These are phyloP conservation scores for Priceomyces medius DNA, from an alignment of 805 yeast species.

Conservation along the genomic window DNA sequence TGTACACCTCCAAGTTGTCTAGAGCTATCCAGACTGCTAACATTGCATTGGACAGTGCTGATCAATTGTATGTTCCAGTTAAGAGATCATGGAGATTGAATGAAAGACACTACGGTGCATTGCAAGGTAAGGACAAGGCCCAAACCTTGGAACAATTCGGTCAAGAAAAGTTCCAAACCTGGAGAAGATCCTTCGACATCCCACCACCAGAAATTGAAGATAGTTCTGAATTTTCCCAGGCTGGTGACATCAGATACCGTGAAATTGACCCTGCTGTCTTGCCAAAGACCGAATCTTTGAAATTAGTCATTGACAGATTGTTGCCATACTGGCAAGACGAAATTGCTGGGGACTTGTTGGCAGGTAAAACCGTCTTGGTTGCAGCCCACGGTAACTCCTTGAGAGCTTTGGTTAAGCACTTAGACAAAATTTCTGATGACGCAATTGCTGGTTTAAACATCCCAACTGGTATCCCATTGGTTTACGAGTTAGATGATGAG, in stretches of 20 bases:
- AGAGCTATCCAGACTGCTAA: conserved; percentile 98
- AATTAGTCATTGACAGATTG: conserved; percentile 92
- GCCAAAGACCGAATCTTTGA: conserved; percentile 93
- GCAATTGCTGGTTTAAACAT: conserved; percentile 94
- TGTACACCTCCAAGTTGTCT: conserved; percentile 86
- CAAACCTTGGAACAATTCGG: conserved; percentile 86
- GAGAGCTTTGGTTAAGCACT: conserved; percentile 94
- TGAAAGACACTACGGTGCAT: conserved; percentile 99
- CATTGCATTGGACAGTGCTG: conserved; percentile 86
- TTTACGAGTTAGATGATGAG: conserved; percentile 85
- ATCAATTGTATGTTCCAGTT: conserved; percentile 86
- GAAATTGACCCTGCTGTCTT: conserved; percentile 81
- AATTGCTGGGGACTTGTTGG: conserved; percentile 79
- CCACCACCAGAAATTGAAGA: conserved; percentile 90
- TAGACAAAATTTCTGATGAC: conserved; percentile 87
- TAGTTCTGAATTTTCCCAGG: conserved; percentile 79
- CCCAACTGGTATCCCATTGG: conserved; percentile 98
- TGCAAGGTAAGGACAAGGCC: conserved; percentile 98
- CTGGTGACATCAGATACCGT: conserved; percentile 79
- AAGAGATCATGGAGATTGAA: conserved; percentile 96
- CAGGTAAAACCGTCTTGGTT: conserved; percentile 85
- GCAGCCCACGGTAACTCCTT: conserved; percentile 99
- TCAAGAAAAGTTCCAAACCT: conserved; percentile 87
- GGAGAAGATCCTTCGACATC: conserved; percentile 96
- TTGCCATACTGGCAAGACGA: conserved; percentile 96